Base-by-base conservation (phyloP, 768 basidiomycete species). In the Hysterangium stoloniferum region DNA sequence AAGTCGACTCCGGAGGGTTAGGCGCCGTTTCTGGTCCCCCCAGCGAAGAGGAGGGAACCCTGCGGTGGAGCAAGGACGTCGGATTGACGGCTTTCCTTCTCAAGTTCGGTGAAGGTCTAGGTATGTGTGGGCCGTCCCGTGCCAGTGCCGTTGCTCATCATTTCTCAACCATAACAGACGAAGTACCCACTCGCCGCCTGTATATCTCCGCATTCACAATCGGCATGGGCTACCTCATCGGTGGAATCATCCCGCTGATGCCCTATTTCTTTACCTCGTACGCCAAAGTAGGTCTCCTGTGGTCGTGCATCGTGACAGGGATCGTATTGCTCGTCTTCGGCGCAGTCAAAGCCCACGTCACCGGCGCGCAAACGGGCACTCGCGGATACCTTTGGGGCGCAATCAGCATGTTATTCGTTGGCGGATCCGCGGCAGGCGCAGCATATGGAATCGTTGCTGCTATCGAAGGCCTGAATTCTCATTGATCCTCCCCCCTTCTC, bases 151-250 rank as follows among this genome's bases (percentile, higher is more conserved):
- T 9, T 5, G 4, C 25, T 22, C 42, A 36, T 4, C 13, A 37
- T 50, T 41, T 24, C 13, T 6, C 5, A 42, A 28, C 17, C 13
- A 7, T 17, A 12, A 46, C 63, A 86, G 94, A 96, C 75, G 95
- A 98, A 67, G 78, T 96, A 31, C 88, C 94, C 1, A 79, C 80
- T 15, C 73, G 75, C 19, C 78, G 96, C 24, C 72, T 96, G 56
- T 97, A 92, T 69, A 74, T 83, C 31, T 94, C 91, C 1, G 95
- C 95, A 1, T 76, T 95, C 57, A 98, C 95, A 0, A 98, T 99
- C 62, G 96, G 95, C 54, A 76, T 91, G 61, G 91, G 92, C 11
- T 95, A 98, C 70, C 83, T 94, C 55, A 46, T 95, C 48, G 96
- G 96, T 38, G 96, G 96, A 27, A 73, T 94, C 49, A 87, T 98